These are phyloP conservation scores for Iberis amara DNA, from an alignment of 441 rosid species.

Conservation along the genomic window DNA sequence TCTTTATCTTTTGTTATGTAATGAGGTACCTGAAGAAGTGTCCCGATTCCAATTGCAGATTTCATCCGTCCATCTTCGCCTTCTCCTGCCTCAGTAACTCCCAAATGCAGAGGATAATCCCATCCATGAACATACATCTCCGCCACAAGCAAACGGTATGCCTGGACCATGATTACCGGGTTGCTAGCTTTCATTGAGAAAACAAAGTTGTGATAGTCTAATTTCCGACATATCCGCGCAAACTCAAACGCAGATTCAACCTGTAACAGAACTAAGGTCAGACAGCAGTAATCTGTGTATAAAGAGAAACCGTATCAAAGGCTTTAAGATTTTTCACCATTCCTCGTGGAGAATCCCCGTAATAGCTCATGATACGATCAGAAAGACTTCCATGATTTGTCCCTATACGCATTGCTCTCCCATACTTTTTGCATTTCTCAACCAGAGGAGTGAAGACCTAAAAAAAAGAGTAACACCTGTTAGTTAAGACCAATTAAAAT, in stretches of 20 bases:
- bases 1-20: not conserved
- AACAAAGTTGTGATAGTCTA: conserved; percentile 91
- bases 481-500: not conserved
- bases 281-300: conserved; percentile 15
- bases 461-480: not conserved
- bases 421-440: conserved; percentile 91
- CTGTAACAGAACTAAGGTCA: conserved; percentile 40
- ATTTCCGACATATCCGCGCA: conserved; percentile 84
- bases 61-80: conserved; percentile 99
- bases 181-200: conserved; percentile 99
- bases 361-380: conserved; percentile 96
- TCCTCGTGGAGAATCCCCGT: conserved; percentile 97
- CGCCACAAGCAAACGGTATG: conserved; percentile 86
- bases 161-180: conserved; percentile 96
- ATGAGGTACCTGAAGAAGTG: conserved; percentile 75
- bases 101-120: conserved; percentile 96
- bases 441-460: conserved; percentile 92
- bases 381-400: conserved; percentile 99
- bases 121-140: conserved; percentile 96
- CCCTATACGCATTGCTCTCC: conserved; percentile 98
- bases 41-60: conserved; percentile 95
- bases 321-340: conserved; percentile 49
- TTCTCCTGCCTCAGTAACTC: conserved; percentile 99
- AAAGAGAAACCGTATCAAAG: conserved; percentile 16
- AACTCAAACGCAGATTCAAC: conserved; percentile 98